These are phyloP conservation scores for Lagenidium sp. DNA, from an alignment of 352 stramenopile species.

Conservation along the genomic window DNA sequence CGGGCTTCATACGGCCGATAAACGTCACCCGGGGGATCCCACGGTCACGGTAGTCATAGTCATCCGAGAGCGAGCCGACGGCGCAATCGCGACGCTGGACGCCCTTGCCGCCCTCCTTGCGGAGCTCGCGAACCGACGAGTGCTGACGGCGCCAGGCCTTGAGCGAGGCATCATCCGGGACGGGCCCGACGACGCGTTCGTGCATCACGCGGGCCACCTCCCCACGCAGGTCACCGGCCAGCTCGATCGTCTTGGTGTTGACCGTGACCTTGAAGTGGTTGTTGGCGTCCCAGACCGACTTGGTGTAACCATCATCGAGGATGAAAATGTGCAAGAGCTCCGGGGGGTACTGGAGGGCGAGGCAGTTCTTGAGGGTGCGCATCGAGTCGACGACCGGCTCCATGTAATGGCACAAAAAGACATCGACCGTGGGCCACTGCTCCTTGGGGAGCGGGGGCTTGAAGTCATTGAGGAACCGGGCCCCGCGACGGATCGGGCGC, in stretches of 20 bases:
- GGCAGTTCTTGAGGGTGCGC: slow-evolving; percentile 80
- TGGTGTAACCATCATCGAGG: slow-evolving; percentile 86
- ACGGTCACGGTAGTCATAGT: slow-evolving; percentile 88
- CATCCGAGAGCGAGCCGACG: slow-evolving; percentile 79
- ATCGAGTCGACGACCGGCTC: slow-evolving; percentile 82
- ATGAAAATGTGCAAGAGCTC: slow-evolving; percentile 84
- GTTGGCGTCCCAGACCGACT: slow-evolving; percentile 85
- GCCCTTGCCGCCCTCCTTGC: slow-evolving; percentile 72
- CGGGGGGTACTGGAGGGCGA: slow-evolving; percentile 82
- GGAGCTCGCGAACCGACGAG: slow-evolving; percentile 76
- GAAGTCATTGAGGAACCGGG: slow-evolving; percentile 86
- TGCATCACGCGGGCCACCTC: slow-evolving; percentile 82
- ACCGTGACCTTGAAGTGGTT: slow-evolving; percentile 88
- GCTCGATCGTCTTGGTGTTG: slow-evolving; percentile 87
- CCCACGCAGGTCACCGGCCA: slow-evolving; percentile 71
- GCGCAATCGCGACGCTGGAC: slow-evolving; percentile 80
- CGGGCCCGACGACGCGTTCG: slow-evolving; percentile 72
- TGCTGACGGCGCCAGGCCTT: slow-evolving; percentile 84
- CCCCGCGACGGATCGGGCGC: slow-evolving; percentile 80
- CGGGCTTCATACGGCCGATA: slow-evolving; percentile 82
- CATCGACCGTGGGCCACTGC: slow-evolving; percentile 82
- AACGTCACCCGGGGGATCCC: slow-evolving; percentile 82
- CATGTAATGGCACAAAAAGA: slow-evolving; percentile 89
- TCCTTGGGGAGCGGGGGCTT: slow-evolving; percentile 84
- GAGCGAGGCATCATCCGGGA: slow-evolving; percentile 63